Conservation (phyloP, 2,329 filamentous ascomycete species). For the Chalaropsis thielavioides region DNA sequence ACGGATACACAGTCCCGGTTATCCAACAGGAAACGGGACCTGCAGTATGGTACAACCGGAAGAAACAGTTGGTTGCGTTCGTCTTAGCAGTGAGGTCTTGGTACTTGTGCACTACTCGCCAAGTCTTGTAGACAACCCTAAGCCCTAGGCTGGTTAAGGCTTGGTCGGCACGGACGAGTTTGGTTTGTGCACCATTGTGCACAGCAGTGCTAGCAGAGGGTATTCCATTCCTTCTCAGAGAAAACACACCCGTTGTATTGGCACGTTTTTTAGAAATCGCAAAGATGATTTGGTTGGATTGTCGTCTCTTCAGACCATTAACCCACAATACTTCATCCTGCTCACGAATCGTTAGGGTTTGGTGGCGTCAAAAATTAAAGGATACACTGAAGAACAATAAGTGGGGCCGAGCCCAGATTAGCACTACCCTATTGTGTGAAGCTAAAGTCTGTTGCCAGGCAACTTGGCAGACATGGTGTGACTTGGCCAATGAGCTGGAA, state of each 20-base stretch:
- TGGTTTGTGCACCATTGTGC: neutral
- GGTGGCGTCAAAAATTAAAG: neutral
- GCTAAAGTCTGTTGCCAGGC: neutral
- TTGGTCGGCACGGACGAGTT: neutral
- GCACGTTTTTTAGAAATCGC: neutral
- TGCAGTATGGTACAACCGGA: neutral
- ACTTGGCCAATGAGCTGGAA: neutral
- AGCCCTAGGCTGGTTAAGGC: too few species aligned
- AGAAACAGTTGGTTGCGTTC: too few species aligned
- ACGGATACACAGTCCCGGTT: neutral
- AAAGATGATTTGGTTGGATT: neutral
- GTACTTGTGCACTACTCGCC: too few species aligned
- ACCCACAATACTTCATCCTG: neutral
- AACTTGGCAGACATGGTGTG: neutral
- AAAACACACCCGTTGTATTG: neutral
- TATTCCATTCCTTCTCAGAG: neutral
- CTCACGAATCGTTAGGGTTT: neutral
- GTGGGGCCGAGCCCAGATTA: neutral
- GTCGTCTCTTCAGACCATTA: neutral
- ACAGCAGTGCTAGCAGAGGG: neutral
- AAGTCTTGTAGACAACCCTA: too few species aligned
- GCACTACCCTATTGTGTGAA: neutral
- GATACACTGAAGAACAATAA: neutral
- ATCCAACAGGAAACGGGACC: neutral
- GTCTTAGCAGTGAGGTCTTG: neutral